Base-by-base conservation (phyloP, 768 basidiomycete genomes). In the Mrakia blollopis region DNA sequence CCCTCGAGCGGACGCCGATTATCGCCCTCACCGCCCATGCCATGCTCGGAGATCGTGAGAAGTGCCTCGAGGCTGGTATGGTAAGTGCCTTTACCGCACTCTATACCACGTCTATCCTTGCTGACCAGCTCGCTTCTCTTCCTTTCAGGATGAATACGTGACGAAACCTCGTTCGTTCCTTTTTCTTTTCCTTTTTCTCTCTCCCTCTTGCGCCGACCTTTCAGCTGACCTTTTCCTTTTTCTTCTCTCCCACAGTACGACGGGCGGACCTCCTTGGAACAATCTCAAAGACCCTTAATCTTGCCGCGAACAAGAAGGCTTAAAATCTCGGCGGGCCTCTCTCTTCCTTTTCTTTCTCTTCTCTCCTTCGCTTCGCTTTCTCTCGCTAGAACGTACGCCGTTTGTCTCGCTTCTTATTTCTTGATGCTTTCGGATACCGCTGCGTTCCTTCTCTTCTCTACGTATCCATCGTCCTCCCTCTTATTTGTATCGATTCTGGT, bases 1-100 rank as follows among this genome's bases (percentile, higher is more conserved):
- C 89, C 11, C 85, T 93, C 41, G 82, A 88, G 23, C 87, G 89
- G 2, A 93, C 89, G 9, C 96, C 97, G 0, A 98, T 99, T 80
- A 93, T 98, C 80, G 97, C 97, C 0, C 86, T 99, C 57, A 98
- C 97, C 1, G 96, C 96, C 3, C 96, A 99, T 84, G 96, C 96
- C 70, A 98, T 83, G 83, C 81, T 83, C 67, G 79, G 84, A 11
- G 84, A 84, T 77, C 82, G 83, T 50, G 84, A 84, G 65, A 78
- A 82, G 73, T 84, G 84, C 79, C 74, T 84, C 1, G 81, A 81
- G 35, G 84, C 84, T 0, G 83, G 83, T 44, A 80, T 80, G 65
- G 65, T n/a, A 23, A 68, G 65, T 68, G n/a, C 39, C 2, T 41
- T 35, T 4, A 9, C 65, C 65, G 44, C 23, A 7, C 10, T 25